Evolutionary conservation across 352 stramenopile species (phyloP).

Genomic region (Albugo candida): DNA sequence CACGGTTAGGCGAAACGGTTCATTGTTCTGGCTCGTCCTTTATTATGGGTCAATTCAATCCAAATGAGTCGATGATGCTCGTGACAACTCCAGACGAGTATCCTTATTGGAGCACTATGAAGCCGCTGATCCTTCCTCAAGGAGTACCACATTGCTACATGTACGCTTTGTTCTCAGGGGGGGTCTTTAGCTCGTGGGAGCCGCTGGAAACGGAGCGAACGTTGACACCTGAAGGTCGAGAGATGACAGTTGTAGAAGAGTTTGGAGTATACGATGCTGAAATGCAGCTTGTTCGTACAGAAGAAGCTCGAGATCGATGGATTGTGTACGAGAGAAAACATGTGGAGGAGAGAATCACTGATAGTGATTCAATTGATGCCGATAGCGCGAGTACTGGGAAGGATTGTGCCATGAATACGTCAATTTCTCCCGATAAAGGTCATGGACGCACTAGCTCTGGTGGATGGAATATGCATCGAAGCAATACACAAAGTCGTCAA

Average conservation of each 20-base stretch:
- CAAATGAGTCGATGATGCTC: conserved; percentile 82
- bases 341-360: conserved; percentile 3
- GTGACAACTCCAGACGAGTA: conserved; percentile 92
- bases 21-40: conserved; percentile 67
- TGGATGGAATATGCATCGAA: neutral
- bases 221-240: conserved; percentile 49
- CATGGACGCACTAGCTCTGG: conserved; percentile 12
- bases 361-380: conserved; percentile 5
- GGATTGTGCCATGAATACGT: neutral
- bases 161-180: conserved; percentile 78
- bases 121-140: conserved; percentile 83
- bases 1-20: conserved; percentile 55
- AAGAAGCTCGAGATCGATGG: conserved; percentile 29
- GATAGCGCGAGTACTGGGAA: conserved; percentile 1
- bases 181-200: conserved; percentile 68
- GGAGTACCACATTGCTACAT: conserved; percentile 79
- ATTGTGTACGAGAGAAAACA: conserved; percentile 34
- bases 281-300: conserved; percentile 35
- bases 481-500: conserved; percentile 11
- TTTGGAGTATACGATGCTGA: conserved; percentile 48
- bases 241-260: conserved; percentile 65
- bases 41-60: conserved; percentile 77
- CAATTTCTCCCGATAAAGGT: conserved; percentile 7
- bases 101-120: conserved; percentile 87
- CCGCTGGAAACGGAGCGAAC: conserved; percentile 49